phyloP scores from a whole-genome alignment of 148 eudicot species.

The Cornus florida region DNA sequence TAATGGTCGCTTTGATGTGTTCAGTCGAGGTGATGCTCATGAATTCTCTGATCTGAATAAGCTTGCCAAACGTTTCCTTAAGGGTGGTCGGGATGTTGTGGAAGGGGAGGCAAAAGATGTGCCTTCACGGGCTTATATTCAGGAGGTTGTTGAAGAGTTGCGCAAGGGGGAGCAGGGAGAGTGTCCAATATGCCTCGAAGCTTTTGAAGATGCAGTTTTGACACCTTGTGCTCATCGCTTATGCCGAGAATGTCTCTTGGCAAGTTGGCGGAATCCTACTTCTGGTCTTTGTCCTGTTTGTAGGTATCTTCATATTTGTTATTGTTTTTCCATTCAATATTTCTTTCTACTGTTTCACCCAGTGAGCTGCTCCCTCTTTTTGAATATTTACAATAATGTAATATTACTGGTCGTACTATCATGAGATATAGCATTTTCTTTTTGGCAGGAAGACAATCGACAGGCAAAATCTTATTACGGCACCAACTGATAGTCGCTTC shows the following conservation, averaged over 20 bases:
- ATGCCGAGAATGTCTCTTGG: slow-evolving; percentile 93
- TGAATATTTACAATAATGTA: neutral
- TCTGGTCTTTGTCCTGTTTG: slow-evolving; percentile 98
- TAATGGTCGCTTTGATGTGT: slow-evolving; percentile 26
- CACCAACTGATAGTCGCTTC: slow-evolving; percentile 89
- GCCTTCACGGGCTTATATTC: slow-evolving; percentile 86
- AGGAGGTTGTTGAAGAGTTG: slow-evolving; percentile 90
- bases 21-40: slow-evolving; percentile 96
- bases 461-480: slow-evolving; percentile 90
- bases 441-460: slow-evolving; percentile 58
- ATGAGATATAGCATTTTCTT: neutral
- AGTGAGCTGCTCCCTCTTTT: neutral
- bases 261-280: slow-evolving; percentile 86
- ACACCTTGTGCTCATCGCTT: slow-evolving; percentile 98
- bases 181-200: slow-evolving; percentile 98
- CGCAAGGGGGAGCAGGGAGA: slow-evolving; percentile 94
- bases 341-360: neutral
- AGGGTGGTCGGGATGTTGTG: slow-evolving; percentile 47
- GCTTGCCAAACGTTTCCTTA: slow-evolving; percentile 89
- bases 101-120: slow-evolving; percentile 60
- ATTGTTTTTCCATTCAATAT: neutral
- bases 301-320: slow-evolving; percentile 50
- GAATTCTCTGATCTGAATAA: slow-evolving; percentile 90
- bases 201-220: slow-evolving; percentile 96
- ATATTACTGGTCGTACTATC: neutral